These are phyloP conservation scores for Euphorbia tirucalli DNA, from an alignment of 345 rosid genomes.

Conservation along the genomic window DNA sequence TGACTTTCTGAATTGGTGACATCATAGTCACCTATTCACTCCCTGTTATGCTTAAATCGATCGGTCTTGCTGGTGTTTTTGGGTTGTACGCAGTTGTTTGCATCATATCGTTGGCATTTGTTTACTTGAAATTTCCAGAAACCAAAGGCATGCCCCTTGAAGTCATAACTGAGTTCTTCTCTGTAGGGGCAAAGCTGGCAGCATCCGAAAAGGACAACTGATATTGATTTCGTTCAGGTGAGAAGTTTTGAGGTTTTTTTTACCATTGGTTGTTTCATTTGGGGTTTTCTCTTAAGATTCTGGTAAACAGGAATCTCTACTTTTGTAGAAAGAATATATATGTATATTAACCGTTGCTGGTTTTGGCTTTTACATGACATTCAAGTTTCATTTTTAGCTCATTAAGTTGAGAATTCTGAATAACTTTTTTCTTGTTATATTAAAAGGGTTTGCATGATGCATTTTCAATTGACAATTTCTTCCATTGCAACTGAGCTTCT, in stretches of 20 bases:
- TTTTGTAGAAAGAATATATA: conserved; percentile 15
- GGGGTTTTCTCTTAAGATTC: conserved; percentile 10
- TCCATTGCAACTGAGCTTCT: background rate
- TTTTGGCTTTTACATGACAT: conserved; percentile 6
- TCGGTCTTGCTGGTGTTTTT: conserved; percentile 80
- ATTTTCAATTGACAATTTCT: background rate
- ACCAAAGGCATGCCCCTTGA: conserved; percentile 99
- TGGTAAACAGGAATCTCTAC: conserved; percentile 16
- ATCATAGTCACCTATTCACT: conserved; percentile 78
- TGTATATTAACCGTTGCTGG: background rate
- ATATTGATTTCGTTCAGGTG: too few relatives aligned
- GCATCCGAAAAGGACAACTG: conserved; percentile 49
- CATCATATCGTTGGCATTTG: conserved; percentile 61
- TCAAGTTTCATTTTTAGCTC: background rate
- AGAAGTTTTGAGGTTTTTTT: background rate
- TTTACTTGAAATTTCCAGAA: conserved; percentile 82
- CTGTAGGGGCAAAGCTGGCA: conserved; percentile 73
- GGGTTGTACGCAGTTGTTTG: conserved; percentile 75
- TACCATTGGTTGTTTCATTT: background rate
- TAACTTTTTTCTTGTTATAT: background rate
- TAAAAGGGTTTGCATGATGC: too few relatives aligned
- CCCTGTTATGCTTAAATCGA: conserved; percentile 71
- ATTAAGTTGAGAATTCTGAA: background rate
- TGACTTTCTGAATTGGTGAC: conserved; percentile 79
- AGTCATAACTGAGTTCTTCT: conserved; percentile 86